These are phyloP conservation scores for Diaporthe sp. DNA, from an alignment of 2,329 filamentous ascomycete genomes.

Conservation along the genomic window DNA sequence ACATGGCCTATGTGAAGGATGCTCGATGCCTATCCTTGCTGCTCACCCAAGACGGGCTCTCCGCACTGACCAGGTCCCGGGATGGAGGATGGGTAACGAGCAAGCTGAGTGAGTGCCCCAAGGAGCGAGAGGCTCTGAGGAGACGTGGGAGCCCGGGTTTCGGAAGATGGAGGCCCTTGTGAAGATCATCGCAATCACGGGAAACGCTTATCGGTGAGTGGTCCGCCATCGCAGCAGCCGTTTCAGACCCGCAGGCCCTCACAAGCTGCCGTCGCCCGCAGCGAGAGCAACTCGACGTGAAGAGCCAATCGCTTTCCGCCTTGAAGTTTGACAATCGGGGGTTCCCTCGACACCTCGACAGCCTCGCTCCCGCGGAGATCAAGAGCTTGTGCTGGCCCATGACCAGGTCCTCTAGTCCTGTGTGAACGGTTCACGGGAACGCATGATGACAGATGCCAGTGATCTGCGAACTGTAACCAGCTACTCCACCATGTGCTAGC, in stretches of 20 bases:
- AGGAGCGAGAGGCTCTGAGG: not conserved
- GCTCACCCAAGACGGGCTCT: slow-evolving; percentile 9
- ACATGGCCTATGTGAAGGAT: not conserved
- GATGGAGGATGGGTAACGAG: not conserved
- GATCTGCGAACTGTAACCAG: slow-evolving; percentile 29
- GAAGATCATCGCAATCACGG: slow-evolving; percentile 4
- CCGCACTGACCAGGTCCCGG: slow-evolving; percentile 1
- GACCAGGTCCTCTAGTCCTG: not conserved
- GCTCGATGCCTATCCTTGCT: not conserved
- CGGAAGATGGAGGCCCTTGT: slow-evolving; percentile 16
- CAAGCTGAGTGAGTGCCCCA: not conserved
- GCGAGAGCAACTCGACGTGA: slow-evolving; percentile 4
- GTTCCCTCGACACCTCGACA: slow-evolving; percentile 27
- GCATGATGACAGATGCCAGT: slow-evolving; percentile 27
- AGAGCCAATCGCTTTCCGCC: slow-evolving; percentile 23
- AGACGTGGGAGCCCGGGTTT: slow-evolving; percentile 4
- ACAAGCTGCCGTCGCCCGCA: not conserved
- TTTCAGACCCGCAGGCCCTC: slow-evolving; percentile 16
- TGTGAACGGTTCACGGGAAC: slow-evolving; percentile 10
- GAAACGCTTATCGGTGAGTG: slow-evolving; percentile 24
- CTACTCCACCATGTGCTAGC: not conserved
- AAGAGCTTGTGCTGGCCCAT: slow-evolving; percentile 4
- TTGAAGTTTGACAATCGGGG: slow-evolving; percentile 26
- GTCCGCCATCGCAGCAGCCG: slow-evolving; percentile 5
- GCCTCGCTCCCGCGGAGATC: slow-evolving; percentile 8